Conservation (phyloP, 495 filamentous ascomycete genomes). For the Aspergillus taichungensis region DNA sequence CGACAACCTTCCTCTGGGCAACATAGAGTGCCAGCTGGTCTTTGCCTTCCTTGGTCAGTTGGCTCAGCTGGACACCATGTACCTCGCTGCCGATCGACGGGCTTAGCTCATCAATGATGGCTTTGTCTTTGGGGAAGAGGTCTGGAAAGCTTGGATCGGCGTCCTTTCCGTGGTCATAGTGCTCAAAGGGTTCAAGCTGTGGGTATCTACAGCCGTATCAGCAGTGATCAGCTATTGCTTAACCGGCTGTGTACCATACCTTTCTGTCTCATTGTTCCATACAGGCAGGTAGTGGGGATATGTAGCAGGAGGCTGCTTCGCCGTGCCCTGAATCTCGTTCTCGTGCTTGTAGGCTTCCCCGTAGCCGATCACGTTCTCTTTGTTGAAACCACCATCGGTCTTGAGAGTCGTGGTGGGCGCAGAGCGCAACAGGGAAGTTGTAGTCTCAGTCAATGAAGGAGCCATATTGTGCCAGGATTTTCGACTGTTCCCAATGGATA, state of each 20-base stretch:
- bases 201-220: conserved; percentile 24
- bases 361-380: conserved; percentile 50
- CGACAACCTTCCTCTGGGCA: conserved; percentile 49
- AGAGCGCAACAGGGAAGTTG: conserved; percentile 29
- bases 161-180: conserved; percentile 41
- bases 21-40: conserved; percentile 51
- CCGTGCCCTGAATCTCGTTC: conserved; percentile 35
- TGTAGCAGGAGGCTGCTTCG: conserved; percentile 38
- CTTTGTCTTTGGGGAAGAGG: conserved; percentile 36
- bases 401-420: conserved; percentile 28
- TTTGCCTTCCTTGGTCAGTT: conserved; percentile 42
- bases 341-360: conserved; percentile 35
- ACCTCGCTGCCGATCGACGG: conserved; percentile 50
- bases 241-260: conserved; percentile 11
- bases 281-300: conserved; percentile 72
- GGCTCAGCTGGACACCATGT: conserved; percentile 45
- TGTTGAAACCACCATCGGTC: conserved; percentile 46
- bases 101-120: conserved; percentile 38
- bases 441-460: conserved; percentile 43
- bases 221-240: no score
- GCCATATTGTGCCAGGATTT: conserved; percentile 35
- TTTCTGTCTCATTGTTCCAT: conserved; percentile 52
- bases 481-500: neutral
- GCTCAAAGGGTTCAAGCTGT: conserved; percentile 34
- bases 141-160: conserved; percentile 45